Evolutionary conservation across 2,329 filamentous ascomycete genomes (phyloP), one percentile per base, ranked within the genome.

Genomic region (Thelonectria rubi): DNA sequence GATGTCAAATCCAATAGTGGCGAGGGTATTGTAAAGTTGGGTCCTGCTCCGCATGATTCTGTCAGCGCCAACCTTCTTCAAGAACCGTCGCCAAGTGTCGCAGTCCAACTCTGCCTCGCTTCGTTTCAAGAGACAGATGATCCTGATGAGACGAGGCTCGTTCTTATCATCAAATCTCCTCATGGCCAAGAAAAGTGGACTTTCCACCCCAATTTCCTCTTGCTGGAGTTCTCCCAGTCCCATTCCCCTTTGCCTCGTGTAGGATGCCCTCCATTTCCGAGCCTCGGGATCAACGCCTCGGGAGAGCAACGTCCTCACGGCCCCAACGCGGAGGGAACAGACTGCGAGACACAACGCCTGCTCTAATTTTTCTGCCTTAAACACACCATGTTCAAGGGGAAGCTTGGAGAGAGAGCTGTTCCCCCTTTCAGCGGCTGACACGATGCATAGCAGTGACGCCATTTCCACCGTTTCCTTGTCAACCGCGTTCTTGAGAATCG

Each of bases 241-340:
- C 3, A 24, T 14, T 20, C 3, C 18, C 5, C 9, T 21, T 14
- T 11, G 17, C 11, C 5, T 32, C 14, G 10, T 5, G 5, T 15
- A 17, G 15, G 7, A 20, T 11, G 53, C 30, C 11, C 43, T 30
- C 37, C 24, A 30, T 30, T 18, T 40, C 20, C 21, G 15, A 20
- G 21, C 34, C 7, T 24, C 17, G n/a, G 53, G 53, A 7, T 56
- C 53, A n/a, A 49, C 45, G 3, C 53, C 43, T 9, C 53, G 45
- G 42, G 20, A 32, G 2, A 56, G 32, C 34, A 56, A 17, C 6
- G 53, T 56, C 37, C 21, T 49, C 20, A 56, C 34, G 5, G 53
- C 53, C 1, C 11, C 11, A 18, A 8, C 2, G 5, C 18, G 18
- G 1, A 3, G n/a, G 5, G 7, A 5, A 14, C 9, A 15, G 11